Percentiles rank a stretch among this genome's conserved stretches.
phyloP scores from a whole-genome alignment of 495 filamentous ascomycete species.

The Penicillium robsamsonii region DNA sequence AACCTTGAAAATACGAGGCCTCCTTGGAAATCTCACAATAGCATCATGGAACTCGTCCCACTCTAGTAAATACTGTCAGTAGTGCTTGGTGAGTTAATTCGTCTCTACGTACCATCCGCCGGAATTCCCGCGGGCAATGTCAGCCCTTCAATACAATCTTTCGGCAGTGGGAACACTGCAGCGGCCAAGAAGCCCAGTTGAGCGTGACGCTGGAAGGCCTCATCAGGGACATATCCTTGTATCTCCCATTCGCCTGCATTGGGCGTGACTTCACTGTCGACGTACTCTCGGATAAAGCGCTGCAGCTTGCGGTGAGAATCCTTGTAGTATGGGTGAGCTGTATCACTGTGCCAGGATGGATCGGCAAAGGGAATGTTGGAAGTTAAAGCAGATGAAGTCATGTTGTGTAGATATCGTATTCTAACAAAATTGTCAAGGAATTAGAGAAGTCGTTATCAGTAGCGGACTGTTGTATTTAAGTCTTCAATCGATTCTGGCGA shows the following conservation, averaged over 20 bases:
- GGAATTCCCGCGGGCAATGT: constrained; percentile 15
- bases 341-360: constrained; percentile 14
- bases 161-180: constrained; percentile 16
- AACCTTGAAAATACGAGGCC: background rate
- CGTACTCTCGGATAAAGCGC: constrained; percentile 63
- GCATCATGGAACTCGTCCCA: constrained; percentile 21
- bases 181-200: constrained; percentile 16
- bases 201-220: constrained; percentile 18
- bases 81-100: background rate
- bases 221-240: constrained; percentile 11
- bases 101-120: constrained; percentile 10
- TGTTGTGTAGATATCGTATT: background rate
- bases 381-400: constrained; percentile 11
- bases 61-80: constrained; percentile 5
- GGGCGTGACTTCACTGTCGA: constrained; percentile 57
- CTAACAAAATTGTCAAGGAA: too few species aligned
- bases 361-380: constrained; percentile 18
- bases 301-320: constrained; percentile 62
- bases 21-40: constrained; percentile 6
- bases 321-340: constrained; percentile 59
- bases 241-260: constrained; percentile 65
- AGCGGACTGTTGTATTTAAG: background rate
- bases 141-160: constrained; percentile 14
- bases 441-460: too few species aligned
- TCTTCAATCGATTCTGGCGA: background rate